Percentiles rank a stretch among this genome's conserved stretches.
phyloP scores from a whole-genome alignment of 2,329 filamentous ascomycete genomes.

The Fusarium sp. region DNA sequence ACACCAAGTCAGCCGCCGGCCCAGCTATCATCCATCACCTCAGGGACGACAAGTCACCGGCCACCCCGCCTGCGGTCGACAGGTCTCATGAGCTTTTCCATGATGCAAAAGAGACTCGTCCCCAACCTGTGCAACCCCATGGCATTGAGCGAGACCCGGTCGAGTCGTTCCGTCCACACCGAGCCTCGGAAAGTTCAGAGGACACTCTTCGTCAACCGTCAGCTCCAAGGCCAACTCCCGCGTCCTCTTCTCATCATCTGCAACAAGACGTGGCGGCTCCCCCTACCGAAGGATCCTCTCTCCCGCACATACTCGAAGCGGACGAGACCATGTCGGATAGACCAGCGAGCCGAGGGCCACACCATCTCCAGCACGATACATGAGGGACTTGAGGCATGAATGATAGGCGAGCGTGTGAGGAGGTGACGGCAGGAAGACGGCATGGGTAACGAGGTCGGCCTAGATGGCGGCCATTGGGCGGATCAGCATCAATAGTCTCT shows the following conservation, averaged over 20 bases:
- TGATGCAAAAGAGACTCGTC: conserved; percentile 16
- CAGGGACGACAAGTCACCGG: conserved; percentile 27
- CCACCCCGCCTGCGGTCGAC: conserved; percentile 27
- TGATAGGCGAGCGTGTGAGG: background rate
- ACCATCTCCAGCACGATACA: conserved; percentile 38
- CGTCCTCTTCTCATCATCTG: conserved; percentile 29
- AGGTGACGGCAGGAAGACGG: background rate
- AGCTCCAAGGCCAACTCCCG: conserved; percentile 11
- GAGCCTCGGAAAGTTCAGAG: conserved; percentile 18
- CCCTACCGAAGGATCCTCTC: conserved; percentile 7
- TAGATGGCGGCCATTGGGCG: background rate
- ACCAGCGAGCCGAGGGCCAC: conserved; percentile 16
- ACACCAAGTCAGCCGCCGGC: conserved; percentile 25
- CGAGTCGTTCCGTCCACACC: conserved; percentile 18
- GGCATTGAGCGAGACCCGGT: conserved; percentile 26
- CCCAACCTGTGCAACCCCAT: conserved; percentile 13
- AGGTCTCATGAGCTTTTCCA: conserved; percentile 29
- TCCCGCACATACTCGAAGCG: conserved; percentile 33
- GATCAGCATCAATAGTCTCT: conserved; percentile 8
- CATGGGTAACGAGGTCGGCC: background rate
- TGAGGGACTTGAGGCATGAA: conserved; percentile 11
- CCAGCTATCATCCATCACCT: conserved; percentile 33
- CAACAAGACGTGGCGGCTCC: conserved; percentile 23
- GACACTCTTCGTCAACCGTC: conserved; percentile 32
- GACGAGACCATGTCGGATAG: conserved; percentile 28